Evolutionary conservation across 169 alveolate species (phyloP).

Genomic region (Cryptosporidium ryanae): DNA sequence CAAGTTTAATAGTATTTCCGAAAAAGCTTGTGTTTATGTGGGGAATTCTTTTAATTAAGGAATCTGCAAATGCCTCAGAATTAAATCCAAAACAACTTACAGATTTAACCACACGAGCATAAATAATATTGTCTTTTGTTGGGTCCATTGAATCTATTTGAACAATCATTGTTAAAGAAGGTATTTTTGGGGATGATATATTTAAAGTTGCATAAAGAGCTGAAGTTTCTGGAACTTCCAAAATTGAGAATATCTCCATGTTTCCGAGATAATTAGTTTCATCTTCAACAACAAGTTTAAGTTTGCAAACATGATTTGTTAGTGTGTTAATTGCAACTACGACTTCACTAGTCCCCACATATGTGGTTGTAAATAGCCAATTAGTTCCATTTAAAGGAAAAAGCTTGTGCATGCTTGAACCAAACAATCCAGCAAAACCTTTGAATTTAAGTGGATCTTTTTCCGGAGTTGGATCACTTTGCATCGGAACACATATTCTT

Average conservation of each 20-base stretch:
- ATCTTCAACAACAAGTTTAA: constrained; percentile 5
- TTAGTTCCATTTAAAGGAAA: constrained; percentile 32
- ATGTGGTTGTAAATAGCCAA: constrained; percentile 54
- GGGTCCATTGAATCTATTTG: constrained; percentile 38
- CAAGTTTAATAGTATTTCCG: constrained; percentile 9
- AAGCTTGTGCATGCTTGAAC: not conserved
- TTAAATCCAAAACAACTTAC: constrained; percentile 48
- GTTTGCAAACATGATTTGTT: constrained; percentile 40
- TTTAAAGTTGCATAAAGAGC: constrained; percentile 11
- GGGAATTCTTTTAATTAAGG: not conserved
- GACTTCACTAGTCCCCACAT: not conserved
- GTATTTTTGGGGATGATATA: constrained; percentile 47
- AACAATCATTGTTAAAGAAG: constrained; percentile 50
- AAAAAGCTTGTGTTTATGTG: not conserved
- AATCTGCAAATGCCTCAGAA: constrained; percentile 13
- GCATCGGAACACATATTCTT: constrained; percentile 43
- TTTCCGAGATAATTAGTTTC: constrained; percentile 2
- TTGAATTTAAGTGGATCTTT: constrained; percentile 31
- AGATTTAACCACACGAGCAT: constrained; percentile 48
- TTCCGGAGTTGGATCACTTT: constrained; percentile 26
- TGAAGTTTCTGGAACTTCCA: not conserved
- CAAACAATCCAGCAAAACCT: constrained; percentile 62
- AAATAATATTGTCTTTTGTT: constrained; percentile 4
- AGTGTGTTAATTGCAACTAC: constrained; percentile 31
- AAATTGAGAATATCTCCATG: constrained; percentile 7